Evolutionary conservation across 768 basidiomycete species (phyloP).

Genomic region (Scleroderma bovista): DNA sequence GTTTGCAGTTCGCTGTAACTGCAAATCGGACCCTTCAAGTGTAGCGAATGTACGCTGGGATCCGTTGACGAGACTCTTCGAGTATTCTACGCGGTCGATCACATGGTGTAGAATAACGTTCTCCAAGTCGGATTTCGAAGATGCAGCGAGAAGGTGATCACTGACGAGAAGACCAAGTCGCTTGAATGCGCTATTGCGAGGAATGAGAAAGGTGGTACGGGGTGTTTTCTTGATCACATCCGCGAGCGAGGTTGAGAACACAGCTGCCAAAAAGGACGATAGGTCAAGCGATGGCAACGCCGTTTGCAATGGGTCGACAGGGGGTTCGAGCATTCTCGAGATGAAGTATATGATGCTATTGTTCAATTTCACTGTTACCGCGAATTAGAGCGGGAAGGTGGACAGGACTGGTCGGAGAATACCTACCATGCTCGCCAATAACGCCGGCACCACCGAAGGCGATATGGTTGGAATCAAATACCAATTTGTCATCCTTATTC

Average conservation of each 20-base stretch:
- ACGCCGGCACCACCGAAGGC: conserved; percentile 81
- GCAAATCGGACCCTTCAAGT: conserved; percentile 79
- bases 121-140: conserved; percentile 75
- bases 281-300: conserved; percentile 79
- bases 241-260: conserved; percentile 83
- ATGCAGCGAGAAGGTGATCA: conserved; percentile 74
- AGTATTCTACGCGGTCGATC: conserved; percentile 70
- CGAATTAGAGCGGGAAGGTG: conserved; percentile 4
- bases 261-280: conserved; percentile 85
- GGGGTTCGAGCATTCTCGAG: conserved; percentile 77
- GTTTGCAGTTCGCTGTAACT: conserved; percentile 57
- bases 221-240: conserved; percentile 59
- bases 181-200: conserved; percentile 85
- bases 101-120: conserved; percentile 87
- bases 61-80: conserved; percentile 52
- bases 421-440: conserved; percentile 71
- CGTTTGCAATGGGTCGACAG: conserved; percentile 73
- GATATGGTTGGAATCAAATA: conserved; percentile 47
- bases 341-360: conserved; percentile 87
- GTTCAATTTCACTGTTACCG: conserved; percentile 56
- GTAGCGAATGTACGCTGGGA: conserved; percentile 73
- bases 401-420: neutral
- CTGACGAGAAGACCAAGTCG: conserved; percentile 81
- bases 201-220: conserved; percentile 78
- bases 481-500: conserved; percentile 43